A percentile compares a stretch with the other conserved stretches of the same genome.
Evolutionary conservation across 2,329 filamentous ascomycete species (phyloP).

Genomic region (Graphilbum sp.): DNA sequence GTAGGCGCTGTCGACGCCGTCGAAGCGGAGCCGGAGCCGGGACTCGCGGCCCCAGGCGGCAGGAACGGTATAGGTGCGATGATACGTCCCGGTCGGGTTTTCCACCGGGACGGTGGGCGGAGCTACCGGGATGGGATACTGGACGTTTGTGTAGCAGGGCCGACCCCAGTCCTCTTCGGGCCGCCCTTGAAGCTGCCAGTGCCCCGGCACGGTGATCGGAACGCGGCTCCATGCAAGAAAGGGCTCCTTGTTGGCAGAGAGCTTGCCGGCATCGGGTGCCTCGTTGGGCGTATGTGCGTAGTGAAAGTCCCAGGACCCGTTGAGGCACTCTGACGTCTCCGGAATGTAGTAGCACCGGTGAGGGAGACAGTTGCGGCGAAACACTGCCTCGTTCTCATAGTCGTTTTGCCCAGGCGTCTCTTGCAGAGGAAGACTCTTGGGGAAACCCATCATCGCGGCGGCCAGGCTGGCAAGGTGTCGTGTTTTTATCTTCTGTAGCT

Average conservation of each 20-base stretch:
- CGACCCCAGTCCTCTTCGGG: conserved; percentile 26
- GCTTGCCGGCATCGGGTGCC: conserved; percentile 13
- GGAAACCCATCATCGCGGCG: no score
- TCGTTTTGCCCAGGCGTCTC: conserved; percentile 23
- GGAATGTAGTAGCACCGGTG: conserved; percentile 40
- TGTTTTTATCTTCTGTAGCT: no score
- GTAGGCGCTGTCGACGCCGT: conserved; percentile 57
- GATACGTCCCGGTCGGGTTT: conserved; percentile 50
- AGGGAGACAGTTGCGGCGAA: conserved; percentile 42
- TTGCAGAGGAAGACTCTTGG: conserved; percentile 1
- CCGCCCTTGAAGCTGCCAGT: conserved; percentile 52
- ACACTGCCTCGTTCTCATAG: conserved; percentile 43
- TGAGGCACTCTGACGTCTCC: conserved; percentile 29
- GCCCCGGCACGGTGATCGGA: conserved; percentile 42
- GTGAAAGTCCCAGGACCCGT: conserved; percentile 41
- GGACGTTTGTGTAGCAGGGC: conserved; percentile 54
- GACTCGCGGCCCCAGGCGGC: conserved; percentile 20
- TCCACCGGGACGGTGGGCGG: conserved; percentile 45
- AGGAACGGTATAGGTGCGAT: conserved; percentile 37
- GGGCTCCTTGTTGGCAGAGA: background rate
- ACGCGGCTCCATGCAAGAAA: conserved; percentile 17
- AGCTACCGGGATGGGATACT: conserved; percentile 48
- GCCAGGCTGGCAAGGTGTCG: no score
- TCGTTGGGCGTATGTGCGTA: conserved; percentile 27
- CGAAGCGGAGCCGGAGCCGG: conserved; percentile 48